These are phyloP conservation scores for Solanum rostratum DNA, from an alignment of 257 asterid species.

Conservation along the genomic window DNA sequence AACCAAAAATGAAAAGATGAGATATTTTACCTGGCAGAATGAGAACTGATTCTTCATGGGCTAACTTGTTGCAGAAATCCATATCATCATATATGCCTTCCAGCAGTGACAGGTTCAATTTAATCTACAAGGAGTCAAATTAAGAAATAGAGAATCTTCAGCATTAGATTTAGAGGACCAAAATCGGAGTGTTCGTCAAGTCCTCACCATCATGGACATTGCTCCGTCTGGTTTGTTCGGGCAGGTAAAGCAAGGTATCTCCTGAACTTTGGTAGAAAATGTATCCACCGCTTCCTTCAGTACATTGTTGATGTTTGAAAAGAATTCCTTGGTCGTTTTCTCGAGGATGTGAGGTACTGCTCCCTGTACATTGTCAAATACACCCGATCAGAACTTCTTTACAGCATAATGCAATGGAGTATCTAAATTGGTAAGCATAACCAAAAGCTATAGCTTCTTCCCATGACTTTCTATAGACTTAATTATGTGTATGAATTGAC, in stretches of 20 bases:
- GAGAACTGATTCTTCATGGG: constrained; percentile 57
- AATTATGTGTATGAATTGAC: no score
- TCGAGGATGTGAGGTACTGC: constrained; percentile 54
- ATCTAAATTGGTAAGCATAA: neutral
- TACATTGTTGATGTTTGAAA: constrained; percentile 17
- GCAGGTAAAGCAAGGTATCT: constrained; percentile 30
- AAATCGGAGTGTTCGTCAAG: neutral
- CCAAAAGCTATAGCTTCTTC: neutral
- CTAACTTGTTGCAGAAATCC: constrained; percentile 54
- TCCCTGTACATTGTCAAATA: constrained; percentile 25
- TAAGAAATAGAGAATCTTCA: neutral
- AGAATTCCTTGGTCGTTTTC: constrained; percentile 36
- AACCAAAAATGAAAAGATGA: neutral
- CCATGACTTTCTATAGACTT: neutral
- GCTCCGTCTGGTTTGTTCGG: constrained; percentile 62
- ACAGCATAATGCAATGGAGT: neutral
- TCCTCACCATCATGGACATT: constrained; percentile 51
- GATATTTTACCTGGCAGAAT: constrained; percentile 46
- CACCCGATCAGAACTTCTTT: neutral
- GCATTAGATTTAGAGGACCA: neutral
- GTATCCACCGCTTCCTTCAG: constrained; percentile 44
- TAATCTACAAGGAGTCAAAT: constrained; percentile 23
- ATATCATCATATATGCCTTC: constrained; percentile 43
- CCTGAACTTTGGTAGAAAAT: constrained; percentile 26
- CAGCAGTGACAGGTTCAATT: constrained; percentile 28